Conservation (phyloP, 108 stramenopile species). For the Nitzschia palea region DNA sequence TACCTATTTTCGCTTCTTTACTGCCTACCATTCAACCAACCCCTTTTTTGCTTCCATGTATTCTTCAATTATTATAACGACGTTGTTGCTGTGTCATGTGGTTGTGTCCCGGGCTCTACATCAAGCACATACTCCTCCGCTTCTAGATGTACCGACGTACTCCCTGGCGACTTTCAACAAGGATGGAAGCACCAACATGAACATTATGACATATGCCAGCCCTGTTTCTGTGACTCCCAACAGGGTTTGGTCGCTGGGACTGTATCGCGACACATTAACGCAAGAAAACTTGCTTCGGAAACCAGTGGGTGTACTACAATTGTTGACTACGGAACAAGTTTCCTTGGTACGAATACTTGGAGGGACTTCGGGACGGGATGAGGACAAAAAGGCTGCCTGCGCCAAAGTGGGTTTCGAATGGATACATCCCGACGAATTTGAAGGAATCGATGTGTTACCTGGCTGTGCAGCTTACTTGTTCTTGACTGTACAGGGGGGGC, state of each 20-base stretch:
- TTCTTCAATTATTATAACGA: background rate
- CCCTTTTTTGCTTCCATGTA: background rate
- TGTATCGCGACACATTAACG: conserved; percentile 69
- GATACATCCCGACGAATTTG: conserved; percentile 1
- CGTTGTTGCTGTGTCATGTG: background rate
- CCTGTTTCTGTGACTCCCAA: conserved; percentile 69
- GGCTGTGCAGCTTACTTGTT: conserved; percentile 61
- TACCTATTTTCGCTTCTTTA: too few species aligned
- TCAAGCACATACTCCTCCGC: conserved; percentile 36
- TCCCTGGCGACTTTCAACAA: conserved; percentile 61
- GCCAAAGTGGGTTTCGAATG: background rate
- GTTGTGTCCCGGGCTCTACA: background rate
- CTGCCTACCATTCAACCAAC: too few species aligned
- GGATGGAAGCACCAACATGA: conserved; percentile 62
- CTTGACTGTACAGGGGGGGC: conserved; percentile 42
- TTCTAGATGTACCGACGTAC: conserved; percentile 77
- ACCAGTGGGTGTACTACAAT: conserved; percentile 61
- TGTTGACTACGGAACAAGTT: conserved; percentile 52
- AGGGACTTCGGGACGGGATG: conserved; percentile 59
- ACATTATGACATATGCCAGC: conserved; percentile 82
- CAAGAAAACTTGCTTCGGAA: conserved; percentile 64
- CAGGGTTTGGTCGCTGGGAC: conserved; percentile 71
- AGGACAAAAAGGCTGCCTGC: conserved; percentile 57
- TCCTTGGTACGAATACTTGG: conserved; percentile 58
- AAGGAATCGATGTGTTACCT: conserved; percentile 48